Evolutionary conservation across 305 asterid genomes (phyloP), one percentile per base, ranked within the genome.

Genomic region (Lippia alba): DNA sequence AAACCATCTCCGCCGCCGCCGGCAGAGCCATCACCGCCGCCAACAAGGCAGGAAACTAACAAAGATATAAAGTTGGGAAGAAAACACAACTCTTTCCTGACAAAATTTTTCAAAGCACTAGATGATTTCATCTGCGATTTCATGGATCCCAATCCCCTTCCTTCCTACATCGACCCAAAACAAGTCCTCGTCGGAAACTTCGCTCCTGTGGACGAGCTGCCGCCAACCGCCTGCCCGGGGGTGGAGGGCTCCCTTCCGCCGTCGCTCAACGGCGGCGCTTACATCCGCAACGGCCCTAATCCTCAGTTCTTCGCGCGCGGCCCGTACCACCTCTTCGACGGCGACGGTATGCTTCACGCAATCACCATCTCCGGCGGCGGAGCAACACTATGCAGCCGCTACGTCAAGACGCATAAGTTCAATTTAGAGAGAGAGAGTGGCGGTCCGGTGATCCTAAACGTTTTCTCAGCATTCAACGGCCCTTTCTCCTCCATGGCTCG

Each of bases 281-380:
- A 87, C 75, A 78, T 90, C n/a, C 82, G 90, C 9, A 85, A 90
- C 48, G 90, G 92, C 61, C 91, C 92, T 0, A 90, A 86, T 49
- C 91, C 96, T 8, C 94, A 87, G 61, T 77, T 82, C 78, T 51
- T 73, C 61, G 92, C 92, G 5, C 80, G 76, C 9, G 94, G 94
- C 1, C 92, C 91, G 0, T 86, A 87, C 86, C 96, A 90, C 57
- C 66, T 82, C 14, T 81, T 85, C 11, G 96, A 88, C 19, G 96
- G 96, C 0, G 97, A 91, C 36, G 96, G 96, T 14, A 91, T 91
- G 97, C 90, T 90, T 16, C 97, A 88, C 65, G 53, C 84, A 3
- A 14, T 88, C 49, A 75, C 19, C 14, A 80, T 91, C 49, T 77
- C 84, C 19, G 17, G 55, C 15, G 91, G 97, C 11, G 61, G 45